Percentiles rank a stretch among this genome's conserved stretches.
phyloP scores from a whole-genome alignment of 345 rosid genomes.

The Euclidium syriacum region DNA sequence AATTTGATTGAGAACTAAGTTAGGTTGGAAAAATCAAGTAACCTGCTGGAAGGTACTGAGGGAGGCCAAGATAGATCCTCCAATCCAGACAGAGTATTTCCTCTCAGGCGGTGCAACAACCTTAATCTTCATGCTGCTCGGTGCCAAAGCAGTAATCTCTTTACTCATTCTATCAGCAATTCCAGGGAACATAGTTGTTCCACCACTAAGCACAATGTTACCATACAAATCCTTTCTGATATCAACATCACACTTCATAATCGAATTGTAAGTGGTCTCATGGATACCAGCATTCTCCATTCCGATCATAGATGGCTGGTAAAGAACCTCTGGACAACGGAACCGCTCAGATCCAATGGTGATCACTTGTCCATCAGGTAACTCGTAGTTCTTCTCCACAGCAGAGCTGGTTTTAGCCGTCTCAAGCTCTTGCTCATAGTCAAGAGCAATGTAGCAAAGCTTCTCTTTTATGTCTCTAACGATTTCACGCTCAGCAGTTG shows the following conservation, averaged over 20 bases:
- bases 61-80: slow-evolving; percentile 83
- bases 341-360: slow-evolving; percentile 91
- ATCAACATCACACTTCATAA: slow-evolving; percentile 86
- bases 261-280: slow-evolving; percentile 83
- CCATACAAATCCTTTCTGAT: slow-evolving; percentile 82
- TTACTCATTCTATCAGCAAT: slow-evolving; percentile 91
- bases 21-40: too few species aligned
- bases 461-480: slow-evolving; percentile 93
- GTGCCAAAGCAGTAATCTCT: slow-evolving; percentile 84
- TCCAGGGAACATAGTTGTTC: slow-evolving; percentile 83
- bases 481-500: slow-evolving; percentile 90
- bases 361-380: slow-evolving; percentile 86
- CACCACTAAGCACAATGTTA: slow-evolving; percentile 87
- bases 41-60: slow-evolving; percentile 97
- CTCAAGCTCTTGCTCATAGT: slow-evolving; percentile 87
- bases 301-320: slow-evolving; percentile 88
- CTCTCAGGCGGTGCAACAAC: slow-evolving; percentile 88
- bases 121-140: slow-evolving; percentile 91
- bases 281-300: slow-evolving; percentile 90
- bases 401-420: slow-evolving; percentile 71
- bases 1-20: too few species aligned
- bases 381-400: slow-evolving; percentile 79
- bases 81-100: slow-evolving; percentile 89
- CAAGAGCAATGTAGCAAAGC: slow-evolving; percentile 76
- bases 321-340: slow-evolving; percentile 89